A percentile compares a stretch with the other conserved stretches of the same genome.
These are phyloP conservation scores for Lachancea quebecensis DNA, from an alignment of 805 yeast species.

Conservation along the genomic window DNA sequence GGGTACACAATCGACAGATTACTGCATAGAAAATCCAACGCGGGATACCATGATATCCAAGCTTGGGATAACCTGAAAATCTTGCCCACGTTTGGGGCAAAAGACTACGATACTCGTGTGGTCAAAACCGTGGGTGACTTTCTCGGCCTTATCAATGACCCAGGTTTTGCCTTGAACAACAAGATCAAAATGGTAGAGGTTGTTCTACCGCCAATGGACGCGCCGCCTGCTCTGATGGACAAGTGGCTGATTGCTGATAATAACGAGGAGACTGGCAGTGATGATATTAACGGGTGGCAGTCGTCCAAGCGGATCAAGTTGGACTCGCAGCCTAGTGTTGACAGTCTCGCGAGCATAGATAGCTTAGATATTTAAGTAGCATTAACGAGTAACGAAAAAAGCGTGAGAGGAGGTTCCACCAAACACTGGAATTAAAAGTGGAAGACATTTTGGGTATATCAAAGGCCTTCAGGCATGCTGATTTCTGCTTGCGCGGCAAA, in stretches of 20 bases:
- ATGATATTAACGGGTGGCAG: background rate
- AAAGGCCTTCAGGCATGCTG: too few relatives aligned
- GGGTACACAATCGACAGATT: conserved; percentile 64
- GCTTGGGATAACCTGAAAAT: conserved; percentile 49
- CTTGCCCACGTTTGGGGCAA: conserved; percentile 50
- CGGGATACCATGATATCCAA: conserved; percentile 51
- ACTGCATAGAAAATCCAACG: conserved; percentile 47
- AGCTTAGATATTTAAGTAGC: too few relatives aligned
- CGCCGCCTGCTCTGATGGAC: conserved; percentile 32
- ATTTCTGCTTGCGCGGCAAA: too few relatives aligned
- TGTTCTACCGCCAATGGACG: conserved; percentile 53
- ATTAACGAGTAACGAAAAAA: too few relatives aligned
- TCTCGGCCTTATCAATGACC: conserved; percentile 35
- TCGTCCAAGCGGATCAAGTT: too few relatives aligned
- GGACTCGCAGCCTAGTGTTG: too few relatives aligned
- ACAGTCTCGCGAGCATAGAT: too few relatives aligned
- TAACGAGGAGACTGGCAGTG: background rate
- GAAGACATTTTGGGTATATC: too few relatives aligned
- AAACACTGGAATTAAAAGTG: too few relatives aligned
- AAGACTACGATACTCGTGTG: conserved; percentile 37
- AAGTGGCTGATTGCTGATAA: conserved; percentile 6
- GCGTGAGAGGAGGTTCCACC: too few relatives aligned
- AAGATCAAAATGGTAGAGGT: conserved; percentile 51
- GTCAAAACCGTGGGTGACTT: conserved; percentile 46
- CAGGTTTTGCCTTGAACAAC: conserved; percentile 35